phyloP scores from a whole-genome alignment of 257 asterid species.

The Capsicum chinense region DNA sequence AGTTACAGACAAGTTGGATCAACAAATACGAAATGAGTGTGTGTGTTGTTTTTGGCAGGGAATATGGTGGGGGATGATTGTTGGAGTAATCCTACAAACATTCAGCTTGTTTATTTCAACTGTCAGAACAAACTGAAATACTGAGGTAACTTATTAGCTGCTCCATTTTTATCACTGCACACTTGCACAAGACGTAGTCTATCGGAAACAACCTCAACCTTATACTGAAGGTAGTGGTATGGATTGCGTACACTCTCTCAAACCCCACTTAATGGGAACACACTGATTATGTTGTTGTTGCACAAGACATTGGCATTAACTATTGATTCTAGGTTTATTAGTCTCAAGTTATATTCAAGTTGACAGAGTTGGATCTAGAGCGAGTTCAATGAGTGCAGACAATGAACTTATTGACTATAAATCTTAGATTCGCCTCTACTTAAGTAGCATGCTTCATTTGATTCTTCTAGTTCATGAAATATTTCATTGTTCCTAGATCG shows the following conservation, averaged over 20 bases:
- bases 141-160: conserved; percentile 33
- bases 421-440: not conserved
- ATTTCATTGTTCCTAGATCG: not conserved
- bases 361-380: not conserved
- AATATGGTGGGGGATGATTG: conserved; percentile 46
- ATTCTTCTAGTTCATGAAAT: not conserved
- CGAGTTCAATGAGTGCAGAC: not conserved
- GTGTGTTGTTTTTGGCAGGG: conserved; percentile 28
- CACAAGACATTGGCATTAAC: too few relatives aligned
- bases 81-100: conserved; percentile 39
- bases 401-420: not conserved
- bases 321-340: not conserved
- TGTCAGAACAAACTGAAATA: conserved; percentile 36
- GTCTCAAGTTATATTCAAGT: not conserved
- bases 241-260: too few relatives aligned
- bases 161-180: not conserved
- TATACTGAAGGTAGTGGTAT: too few relatives aligned
- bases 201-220: too few relatives aligned
- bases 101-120: conserved; percentile 30
- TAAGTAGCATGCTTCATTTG: not conserved
- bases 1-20: not conserved
- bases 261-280: too few relatives aligned
- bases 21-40: not conserved
- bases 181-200: not conserved
- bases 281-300: not conserved